Evolutionary conservation across 495 filamentous ascomycete species (phyloP).

Genomic region (Trichoderma gamsii): DNA sequence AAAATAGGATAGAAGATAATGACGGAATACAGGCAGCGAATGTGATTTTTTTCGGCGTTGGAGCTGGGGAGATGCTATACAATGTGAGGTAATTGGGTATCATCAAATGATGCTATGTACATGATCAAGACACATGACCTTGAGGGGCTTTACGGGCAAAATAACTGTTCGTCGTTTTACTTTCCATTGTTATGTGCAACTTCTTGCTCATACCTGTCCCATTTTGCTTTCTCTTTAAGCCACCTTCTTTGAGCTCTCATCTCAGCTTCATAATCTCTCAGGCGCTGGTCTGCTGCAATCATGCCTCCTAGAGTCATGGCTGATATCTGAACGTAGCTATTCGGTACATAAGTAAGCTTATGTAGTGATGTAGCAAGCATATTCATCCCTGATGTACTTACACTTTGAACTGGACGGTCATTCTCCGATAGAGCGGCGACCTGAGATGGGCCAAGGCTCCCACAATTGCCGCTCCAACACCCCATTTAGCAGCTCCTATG

Average conservation of each 20-base stretch:
- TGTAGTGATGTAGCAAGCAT: background rate
- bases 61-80: background rate
- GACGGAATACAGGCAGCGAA: slow-evolving; percentile 6
- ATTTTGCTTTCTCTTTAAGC: slow-evolving; percentile 55
- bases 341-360: slow-evolving; percentile 7
- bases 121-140: slow-evolving; percentile 1
- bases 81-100: slow-evolving; percentile 10
- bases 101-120: slow-evolving; percentile 10
- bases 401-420: slow-evolving; percentile 89
- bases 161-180: background rate
- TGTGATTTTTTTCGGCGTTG: slow-evolving; percentile 8
- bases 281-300: slow-evolving; percentile 72
- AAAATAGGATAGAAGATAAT: slow-evolving; percentile 3
- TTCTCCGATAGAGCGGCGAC: slow-evolving; percentile 69
- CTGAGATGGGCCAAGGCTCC: slow-evolving; percentile 51
- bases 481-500: slow-evolving; percentile 61
- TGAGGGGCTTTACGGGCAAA: background rate
- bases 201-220: slow-evolving; percentile 45
- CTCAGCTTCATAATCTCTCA: slow-evolving; percentile 60
- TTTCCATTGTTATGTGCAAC: slow-evolving; percentile 25
- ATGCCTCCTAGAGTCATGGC: slow-evolving; percentile 80
- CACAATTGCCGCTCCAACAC: slow-evolving; percentile 49
- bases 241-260: slow-evolving; percentile 59
- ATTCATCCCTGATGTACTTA: slow-evolving; percentile 27
- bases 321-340: slow-evolving; percentile 78